These are phyloP conservation scores for Amanita phalloides DNA, from an alignment of 768 basidiomycete species.

Conservation along the genomic window DNA sequence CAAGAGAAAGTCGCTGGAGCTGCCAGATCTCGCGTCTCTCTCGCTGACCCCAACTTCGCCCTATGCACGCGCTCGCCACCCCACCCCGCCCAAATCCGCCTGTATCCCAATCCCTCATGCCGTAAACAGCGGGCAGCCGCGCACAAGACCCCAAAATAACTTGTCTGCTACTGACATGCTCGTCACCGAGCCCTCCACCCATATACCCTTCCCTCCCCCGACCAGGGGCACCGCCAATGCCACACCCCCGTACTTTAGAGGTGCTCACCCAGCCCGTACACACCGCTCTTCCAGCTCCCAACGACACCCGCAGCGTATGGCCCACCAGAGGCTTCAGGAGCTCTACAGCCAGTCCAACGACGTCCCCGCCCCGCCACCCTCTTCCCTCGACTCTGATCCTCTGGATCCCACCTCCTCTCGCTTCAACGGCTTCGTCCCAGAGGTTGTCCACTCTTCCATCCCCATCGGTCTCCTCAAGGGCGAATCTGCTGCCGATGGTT, in stretches of 20 bases:
- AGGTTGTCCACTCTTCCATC: constrained; percentile 54
- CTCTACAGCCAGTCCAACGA: constrained; percentile 24
- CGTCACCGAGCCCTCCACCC: constrained; percentile 10
- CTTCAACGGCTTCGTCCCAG: constrained; percentile 33
- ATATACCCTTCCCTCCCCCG: constrained; percentile 3
- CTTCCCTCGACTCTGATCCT: constrained; percentile 13
- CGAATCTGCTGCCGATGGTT: constrained; percentile 1
- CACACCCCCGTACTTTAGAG: constrained; percentile 3
- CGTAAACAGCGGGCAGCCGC: not conserved
- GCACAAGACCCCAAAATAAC: constrained; percentile 13
- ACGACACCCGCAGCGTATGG: constrained; percentile 18
- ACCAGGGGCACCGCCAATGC: constrained; percentile 20
- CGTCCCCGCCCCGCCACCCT: constrained; percentile 8
- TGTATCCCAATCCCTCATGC: constrained; percentile 28
- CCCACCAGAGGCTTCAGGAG: constrained; percentile 32
- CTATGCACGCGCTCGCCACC: constrained; percentile 6
- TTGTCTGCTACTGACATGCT: constrained; percentile 21
- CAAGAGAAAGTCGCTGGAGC: constrained; percentile 66
- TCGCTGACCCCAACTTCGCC: constrained; percentile 13
- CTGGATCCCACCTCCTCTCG: constrained; percentile 8
- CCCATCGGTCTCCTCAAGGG: constrained; percentile 38
- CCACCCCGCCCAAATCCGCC: constrained; percentile 19
- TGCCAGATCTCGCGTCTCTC: constrained; percentile 54
- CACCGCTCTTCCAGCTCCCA: constrained; percentile 20
- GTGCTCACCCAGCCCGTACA: not conserved